Evolutionary conservation across 2,329 filamentous ascomycete species (phyloP).

Genomic region (Scytalidium sp.): DNA sequence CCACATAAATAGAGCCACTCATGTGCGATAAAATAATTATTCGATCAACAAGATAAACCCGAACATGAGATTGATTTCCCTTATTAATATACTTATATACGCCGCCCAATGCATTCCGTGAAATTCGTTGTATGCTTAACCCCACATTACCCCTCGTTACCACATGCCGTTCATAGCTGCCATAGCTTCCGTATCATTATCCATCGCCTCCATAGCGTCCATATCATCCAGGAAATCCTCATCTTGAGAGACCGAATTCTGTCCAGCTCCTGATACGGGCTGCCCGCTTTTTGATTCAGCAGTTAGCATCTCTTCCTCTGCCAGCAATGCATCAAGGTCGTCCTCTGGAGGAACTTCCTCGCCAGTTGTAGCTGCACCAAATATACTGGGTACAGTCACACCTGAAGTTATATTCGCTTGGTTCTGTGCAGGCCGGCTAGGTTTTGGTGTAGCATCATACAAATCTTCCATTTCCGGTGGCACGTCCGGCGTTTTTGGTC

Average conservation of each 20-base stretch:
- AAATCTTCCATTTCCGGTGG: constrained; percentile 37
- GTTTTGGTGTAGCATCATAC: constrained; percentile 50
- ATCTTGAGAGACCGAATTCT: constrained; percentile 6
- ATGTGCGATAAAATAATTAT: neutral
- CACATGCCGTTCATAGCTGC: constrained; percentile 57
- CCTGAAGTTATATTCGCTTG: constrained; percentile 13
- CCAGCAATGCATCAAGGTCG: constrained; percentile 27
- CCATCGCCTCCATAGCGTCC: constrained; percentile 53
- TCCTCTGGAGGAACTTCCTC: constrained; percentile 37
- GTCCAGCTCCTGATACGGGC: neutral
- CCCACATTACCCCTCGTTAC: constrained; percentile 24
- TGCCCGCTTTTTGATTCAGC: neutral
- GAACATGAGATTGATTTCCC: neutral
- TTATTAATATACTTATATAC: constrained; percentile 1
- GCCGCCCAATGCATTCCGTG: constrained; percentile 5
- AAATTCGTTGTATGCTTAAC: neutral
- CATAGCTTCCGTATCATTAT: constrained; percentile 55
- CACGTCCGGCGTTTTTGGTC: constrained; percentile 34
- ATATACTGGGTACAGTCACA: constrained; percentile 14
- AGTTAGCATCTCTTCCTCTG: constrained; percentile 14
- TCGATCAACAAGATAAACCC: neutral
- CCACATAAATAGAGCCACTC: neutral
- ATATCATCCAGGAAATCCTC: constrained; percentile 28
- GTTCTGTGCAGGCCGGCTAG: constrained; percentile 10
- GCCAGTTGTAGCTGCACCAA: constrained; percentile 15